Evolutionary conservation across 2,329 filamentous ascomycete genomes (phyloP).

Genomic region (Trichoderma harzianum): DNA sequence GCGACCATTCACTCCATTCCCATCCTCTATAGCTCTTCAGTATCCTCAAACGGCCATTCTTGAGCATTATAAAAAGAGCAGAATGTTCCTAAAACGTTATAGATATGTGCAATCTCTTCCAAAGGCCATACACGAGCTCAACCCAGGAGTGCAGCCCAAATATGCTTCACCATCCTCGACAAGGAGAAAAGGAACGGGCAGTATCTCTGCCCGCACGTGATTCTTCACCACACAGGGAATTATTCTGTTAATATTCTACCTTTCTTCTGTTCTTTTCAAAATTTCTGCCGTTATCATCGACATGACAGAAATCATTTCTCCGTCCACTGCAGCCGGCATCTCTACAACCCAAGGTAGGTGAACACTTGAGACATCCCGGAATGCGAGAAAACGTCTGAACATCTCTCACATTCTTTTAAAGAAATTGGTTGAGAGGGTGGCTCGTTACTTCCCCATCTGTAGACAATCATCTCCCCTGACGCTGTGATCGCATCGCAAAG

Average conservation of each 20-base stretch:
- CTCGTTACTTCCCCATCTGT: not conserved
- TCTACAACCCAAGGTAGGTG: not conserved
- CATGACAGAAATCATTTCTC: not conserved
- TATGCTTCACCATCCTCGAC: not conserved
- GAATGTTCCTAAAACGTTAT: not conserved
- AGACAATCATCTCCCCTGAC: not conserved
- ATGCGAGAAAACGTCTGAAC: not conserved
- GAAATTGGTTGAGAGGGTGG: not conserved
- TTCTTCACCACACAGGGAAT: not conserved
- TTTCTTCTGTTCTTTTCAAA: not conserved
- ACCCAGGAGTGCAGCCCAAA: not conserved
- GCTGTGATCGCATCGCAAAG: not conserved
- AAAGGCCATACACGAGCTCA: not conserved
- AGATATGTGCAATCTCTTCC: not conserved
- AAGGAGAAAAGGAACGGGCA: not conserved
- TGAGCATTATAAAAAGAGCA: fast-evolving
- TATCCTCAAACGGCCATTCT: not conserved
- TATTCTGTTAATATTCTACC: not conserved
- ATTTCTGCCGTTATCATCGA: not conserved
- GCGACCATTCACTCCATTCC: not conserved
- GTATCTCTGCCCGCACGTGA: not conserved
- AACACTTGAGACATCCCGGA: not conserved
- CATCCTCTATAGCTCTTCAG: not conserved
- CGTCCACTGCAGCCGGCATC: not conserved
- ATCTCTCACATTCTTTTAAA: not conserved